Conservation (phyloP, 1,284 basidiomycete genomes). For the Melampsora abietis-canadensis region DNA sequence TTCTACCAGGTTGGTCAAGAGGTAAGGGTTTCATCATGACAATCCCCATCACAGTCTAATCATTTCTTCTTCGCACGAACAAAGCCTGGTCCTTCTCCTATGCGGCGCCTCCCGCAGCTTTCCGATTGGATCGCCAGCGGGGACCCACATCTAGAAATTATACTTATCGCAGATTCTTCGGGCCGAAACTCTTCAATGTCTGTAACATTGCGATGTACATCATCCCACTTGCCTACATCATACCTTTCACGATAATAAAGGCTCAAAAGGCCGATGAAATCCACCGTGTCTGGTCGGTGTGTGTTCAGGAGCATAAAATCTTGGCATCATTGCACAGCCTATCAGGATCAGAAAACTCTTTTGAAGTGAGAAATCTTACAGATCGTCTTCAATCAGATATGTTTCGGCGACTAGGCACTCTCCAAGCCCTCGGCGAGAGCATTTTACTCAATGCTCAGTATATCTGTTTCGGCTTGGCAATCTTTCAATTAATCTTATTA, state of each 20-base stretch:
- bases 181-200: not conserved
- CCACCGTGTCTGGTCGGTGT: not conserved
- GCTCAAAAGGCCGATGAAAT: not conserved
- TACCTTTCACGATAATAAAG: not conserved
- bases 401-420: too few species aligned
- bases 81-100: conserved; percentile 6
- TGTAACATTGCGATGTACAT: not conserved
- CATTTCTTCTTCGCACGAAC: too few species aligned
- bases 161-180: not conserved
- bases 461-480: not conserved
- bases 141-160: not conserved
- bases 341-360: not conserved
- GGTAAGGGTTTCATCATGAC: not conserved
- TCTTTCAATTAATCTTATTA: not conserved
- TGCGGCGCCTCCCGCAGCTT: not conserved
- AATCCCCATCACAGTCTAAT: too few species aligned
- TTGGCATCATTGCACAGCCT: not conserved
- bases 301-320: not conserved
- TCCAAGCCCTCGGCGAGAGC: too few species aligned
- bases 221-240: not conserved
- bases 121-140: not conserved
- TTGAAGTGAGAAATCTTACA: too few species aligned
- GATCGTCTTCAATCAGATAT: too few species aligned
- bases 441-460: not conserved
- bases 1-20: not conserved